Percentiles rank a stretch among this genome's conserved stretches.
phyloP scores from a whole-genome alignment of 2,329 filamentous ascomycete genomes.

The Colletotrichum liriopes region DNA sequence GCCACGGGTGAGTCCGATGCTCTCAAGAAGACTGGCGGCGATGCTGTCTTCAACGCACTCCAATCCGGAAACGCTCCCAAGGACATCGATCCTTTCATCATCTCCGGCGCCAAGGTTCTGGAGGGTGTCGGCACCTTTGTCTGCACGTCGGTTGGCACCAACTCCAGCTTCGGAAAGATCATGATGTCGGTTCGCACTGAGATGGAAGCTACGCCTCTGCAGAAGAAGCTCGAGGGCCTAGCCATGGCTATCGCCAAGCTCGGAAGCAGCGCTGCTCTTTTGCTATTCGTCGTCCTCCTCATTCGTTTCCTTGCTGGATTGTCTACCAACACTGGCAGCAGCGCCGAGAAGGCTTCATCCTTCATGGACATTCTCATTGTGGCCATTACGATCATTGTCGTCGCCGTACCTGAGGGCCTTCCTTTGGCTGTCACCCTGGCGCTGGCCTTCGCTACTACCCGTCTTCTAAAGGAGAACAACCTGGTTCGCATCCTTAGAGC shows the following conservation, averaged over 20 bases:
- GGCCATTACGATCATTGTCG: conserved; percentile 77
- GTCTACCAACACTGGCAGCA: conserved; percentile 61
- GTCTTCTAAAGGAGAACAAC: conserved; percentile 81
- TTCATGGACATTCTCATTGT: conserved; percentile 78
- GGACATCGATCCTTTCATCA: conserved; percentile 77
- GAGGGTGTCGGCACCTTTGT: conserved; percentile 70
- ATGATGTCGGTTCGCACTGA: conserved; percentile 70
- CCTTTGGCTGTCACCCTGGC: conserved; percentile 79
- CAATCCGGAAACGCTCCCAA: conserved; percentile 59
- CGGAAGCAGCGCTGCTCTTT: conserved; percentile 76
- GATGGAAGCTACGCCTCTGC: conserved; percentile 67
- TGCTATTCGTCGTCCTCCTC: conserved; percentile 83
- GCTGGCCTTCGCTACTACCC: conserved; percentile 77
- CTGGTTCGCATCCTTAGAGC: conserved; percentile 77
- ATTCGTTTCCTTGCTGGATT: conserved; percentile 82
- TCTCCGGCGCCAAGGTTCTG: conserved; percentile 69
- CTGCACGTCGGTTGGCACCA: conserved; percentile 69
- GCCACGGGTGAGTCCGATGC: conserved; percentile 82
- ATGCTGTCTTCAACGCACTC: conserved; percentile 71
- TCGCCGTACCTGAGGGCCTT: conserved; percentile 77
- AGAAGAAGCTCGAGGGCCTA: conserved; percentile 66
- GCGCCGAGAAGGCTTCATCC: conserved; percentile 70
- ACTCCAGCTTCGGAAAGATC: conserved; percentile 69
- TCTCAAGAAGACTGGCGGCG: conserved; percentile 75
- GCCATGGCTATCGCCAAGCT: conserved; percentile 62